Percentiles rank a stretch among this genome's conserved stretches.
Conservation (phyloP, 306 rosid species). For the Trifolium fragiferum region DNA sequence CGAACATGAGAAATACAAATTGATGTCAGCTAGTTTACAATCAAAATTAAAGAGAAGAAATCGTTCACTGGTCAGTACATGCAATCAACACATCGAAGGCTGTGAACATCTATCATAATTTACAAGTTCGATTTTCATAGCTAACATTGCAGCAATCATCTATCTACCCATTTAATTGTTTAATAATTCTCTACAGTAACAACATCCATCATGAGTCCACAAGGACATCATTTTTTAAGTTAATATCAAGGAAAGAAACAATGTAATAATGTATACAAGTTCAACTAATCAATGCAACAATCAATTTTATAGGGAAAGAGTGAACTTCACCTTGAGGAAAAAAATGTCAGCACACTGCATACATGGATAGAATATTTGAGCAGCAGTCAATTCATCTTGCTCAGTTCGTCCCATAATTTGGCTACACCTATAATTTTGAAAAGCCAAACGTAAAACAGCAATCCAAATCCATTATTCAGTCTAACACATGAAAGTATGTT, state of each 20-base stretch:
- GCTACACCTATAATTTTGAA: constrained; percentile 63
- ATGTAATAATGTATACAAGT: neutral
- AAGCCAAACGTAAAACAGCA: neutral
- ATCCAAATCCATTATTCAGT: neutral
- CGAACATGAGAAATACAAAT: neutral
- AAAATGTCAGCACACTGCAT: constrained; percentile 98
- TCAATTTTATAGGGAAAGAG: neutral
- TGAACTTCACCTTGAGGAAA: constrained; percentile 69
- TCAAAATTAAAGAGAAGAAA: constrained; percentile 1
- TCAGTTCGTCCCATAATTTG: constrained; percentile 90
- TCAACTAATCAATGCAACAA: constrained; percentile 21
- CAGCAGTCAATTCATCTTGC: constrained; percentile 75
- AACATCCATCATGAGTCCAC: neutral
- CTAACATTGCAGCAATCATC: constrained; percentile 5
- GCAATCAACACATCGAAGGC: constrained; percentile 9
- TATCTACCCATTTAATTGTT: constrained; percentile 11
- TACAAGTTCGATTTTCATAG: neutral
- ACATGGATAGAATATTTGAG: constrained; percentile 90
- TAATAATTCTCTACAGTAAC: neutral
- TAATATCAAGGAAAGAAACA: neutral
- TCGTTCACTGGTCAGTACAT: neutral
- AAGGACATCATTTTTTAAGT: neutral
- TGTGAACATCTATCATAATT: neutral
- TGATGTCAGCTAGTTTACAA: neutral
- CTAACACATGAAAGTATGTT: neutral